Evolutionary conservation across 2,329 filamentous ascomycete genomes (phyloP).

Genomic region (Aspergillus fijiensis): DNA sequence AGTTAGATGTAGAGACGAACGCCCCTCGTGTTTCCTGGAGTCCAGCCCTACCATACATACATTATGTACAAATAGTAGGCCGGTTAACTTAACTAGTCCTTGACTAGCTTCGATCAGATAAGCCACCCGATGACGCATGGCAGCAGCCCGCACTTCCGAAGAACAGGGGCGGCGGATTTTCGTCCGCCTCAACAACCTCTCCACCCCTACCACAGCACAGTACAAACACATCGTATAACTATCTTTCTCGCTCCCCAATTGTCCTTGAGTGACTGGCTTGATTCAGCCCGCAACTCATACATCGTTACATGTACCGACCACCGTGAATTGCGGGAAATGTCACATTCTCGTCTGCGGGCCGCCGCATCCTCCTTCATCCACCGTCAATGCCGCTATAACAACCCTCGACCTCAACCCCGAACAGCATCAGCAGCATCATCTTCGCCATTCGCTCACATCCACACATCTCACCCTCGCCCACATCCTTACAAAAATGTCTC

Average conservation of each 20-base stretch:
- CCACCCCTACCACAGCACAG: background rate
- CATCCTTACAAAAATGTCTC: too few species aligned
- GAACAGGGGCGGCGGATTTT: slow-evolving; percentile 17
- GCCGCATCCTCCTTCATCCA: slow-evolving; percentile 3
- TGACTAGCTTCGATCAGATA: slow-evolving; percentile 13
- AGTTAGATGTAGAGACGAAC: background rate
- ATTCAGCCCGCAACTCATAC: background rate
- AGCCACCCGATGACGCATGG: slow-evolving; percentile 19
- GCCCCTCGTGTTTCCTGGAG: background rate
- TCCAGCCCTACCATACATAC: background rate
- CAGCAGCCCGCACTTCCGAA: slow-evolving; percentile 16
- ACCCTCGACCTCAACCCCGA: background rate
- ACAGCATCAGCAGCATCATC: background rate
- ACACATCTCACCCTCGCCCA: background rate
- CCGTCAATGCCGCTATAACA: background rate
- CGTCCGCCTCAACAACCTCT: background rate
- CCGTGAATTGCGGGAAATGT: slow-evolving; percentile 3
- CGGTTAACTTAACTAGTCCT: background rate
- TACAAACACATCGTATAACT: background rate
- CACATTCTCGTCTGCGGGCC: slow-evolving; percentile 22
- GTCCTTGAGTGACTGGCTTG: background rate
- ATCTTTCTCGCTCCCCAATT: background rate
- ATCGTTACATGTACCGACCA: background rate
- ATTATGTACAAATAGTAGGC: background rate
- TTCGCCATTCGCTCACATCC: background rate